Base-by-base conservation (phyloP, 176 grass and related monocot species). In the Aegilops sharonensis region DNA sequence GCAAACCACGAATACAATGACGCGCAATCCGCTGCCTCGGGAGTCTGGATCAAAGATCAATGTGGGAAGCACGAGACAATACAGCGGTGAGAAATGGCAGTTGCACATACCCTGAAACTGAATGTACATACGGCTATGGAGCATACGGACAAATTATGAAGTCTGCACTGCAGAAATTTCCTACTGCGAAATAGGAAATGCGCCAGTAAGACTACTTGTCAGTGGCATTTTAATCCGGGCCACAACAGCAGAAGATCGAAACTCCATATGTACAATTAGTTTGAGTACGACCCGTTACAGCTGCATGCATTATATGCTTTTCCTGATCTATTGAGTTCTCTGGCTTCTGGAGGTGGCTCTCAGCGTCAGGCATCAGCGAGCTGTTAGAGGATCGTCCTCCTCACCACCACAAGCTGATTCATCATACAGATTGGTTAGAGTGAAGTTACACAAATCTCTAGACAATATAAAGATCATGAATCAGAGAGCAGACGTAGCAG, bases 331-430 rank as follows among this genome's bases (percentile, higher is more conserved):
- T 42, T 11, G 63, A 77, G 37, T 14, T 47, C 34, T 25, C 84
- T 4, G 61, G n/a, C 2, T 12, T 40, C 32, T 68, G 43, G 54
- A 71, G 70, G 39, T 67, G 79, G 71, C 87, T 72, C 35, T 11
- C 4, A 52, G 25, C 45, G 1, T 90, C 42, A 89, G 35, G 14
- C 45, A 4, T 90, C 42, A 90, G 20, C 68, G 72, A 17, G 36
- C 43, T 83, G 85, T 62, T 61, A 63, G 80, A 27, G 87, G 72
- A 48, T 90, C 66, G 11, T 95, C 88, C 36, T 93, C 93, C 29
- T 93, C 76, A 3, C 62, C 86, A 78, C 62, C 86, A 78, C 84
- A 95, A 45, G 91, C 95, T 95, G 89, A 45, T 43, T 68, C 63
- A 78, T 47, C 17, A 45, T 40, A 84, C n/a, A 37, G 78, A 68